Evolutionary conservation across 31 red algal species (phyloP), one percentile per base, ranked within the genome.

Genomic region (Endocladia muricata): DNA sequence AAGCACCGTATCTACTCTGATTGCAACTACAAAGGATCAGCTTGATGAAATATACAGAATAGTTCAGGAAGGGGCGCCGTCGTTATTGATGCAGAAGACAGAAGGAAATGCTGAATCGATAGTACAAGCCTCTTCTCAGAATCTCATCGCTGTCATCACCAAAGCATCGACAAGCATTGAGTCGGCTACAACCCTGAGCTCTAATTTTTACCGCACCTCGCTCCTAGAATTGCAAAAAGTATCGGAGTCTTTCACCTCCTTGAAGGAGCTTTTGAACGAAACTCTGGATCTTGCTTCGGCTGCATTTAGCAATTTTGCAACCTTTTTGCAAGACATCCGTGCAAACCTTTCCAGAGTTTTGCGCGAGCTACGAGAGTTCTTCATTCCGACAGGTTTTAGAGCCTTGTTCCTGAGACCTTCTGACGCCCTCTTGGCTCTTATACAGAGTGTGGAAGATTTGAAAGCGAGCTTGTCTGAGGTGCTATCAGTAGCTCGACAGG

Each of bases 351-450:
- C 77, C 5, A 49, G 77, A 51, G 15, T 68, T 34, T 33, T 29
- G 3, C 77, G 63, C 13, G 77, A 81, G 39, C 61, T 81, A 6
- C 77, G 63, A 1, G 60, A 57, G 17, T 81, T 81, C 48, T 81
- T 81, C 35, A 56, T 58, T 6, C 77, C 77, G 19, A 55, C 77
- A 26, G 77, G 77, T 15, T 81, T 63, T 63, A 68, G 44, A 40
- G 25, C 77, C 23, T 56, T 49, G 31, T 30, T 81, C 30, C 34
- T 81, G 33, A 81, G 47, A 39, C 77, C 77, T 2, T 81, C 77
- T n/a, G 62, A 48, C 23, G 63, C 40, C 28, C 25, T 81, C 32
- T 11, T 69, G 44, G 48, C 17, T 64, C 21, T 81, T 4, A 35
- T 68, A 7, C 15, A 37, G 17, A 33, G 30, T 30, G 41, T 81